Evolutionary conservation across 192 early-diverging fungal species (phyloP).

Genomic region (Rhizophagus clarus): DNA sequence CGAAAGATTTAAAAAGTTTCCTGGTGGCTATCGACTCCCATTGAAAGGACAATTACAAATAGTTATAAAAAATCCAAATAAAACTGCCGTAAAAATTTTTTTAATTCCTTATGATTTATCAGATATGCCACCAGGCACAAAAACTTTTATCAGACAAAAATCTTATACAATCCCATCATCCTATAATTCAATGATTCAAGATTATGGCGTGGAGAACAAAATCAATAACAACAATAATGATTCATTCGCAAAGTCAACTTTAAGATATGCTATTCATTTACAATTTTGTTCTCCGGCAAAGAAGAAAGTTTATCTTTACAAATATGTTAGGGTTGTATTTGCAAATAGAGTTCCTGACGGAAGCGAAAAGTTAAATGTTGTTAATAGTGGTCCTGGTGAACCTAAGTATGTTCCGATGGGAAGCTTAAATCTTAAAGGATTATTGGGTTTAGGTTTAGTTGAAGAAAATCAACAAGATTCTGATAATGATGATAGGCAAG

Average conservation of each 20-base stretch:
- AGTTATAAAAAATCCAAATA: conserved; percentile 78
- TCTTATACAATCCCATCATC: conserved; percentile 54
- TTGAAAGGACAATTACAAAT: conserved; percentile 76
- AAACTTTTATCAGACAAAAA: conserved; percentile 83
- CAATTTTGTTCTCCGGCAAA: conserved; percentile 64
- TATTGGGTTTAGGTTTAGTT: neutral
- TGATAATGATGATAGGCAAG: too few relatives aligned
- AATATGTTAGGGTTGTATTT: conserved; percentile 75
- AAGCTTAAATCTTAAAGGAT: neutral
- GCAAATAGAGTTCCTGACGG: conserved; percentile 62
- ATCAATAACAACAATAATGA: conserved; percentile 24
- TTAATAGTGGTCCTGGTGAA: conserved; percentile 60
- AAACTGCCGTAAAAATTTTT: conserved; percentile 79
- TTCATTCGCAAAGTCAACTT: conserved; percentile 41
- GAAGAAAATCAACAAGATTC: too few relatives aligned
- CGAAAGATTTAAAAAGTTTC: conserved; percentile 41
- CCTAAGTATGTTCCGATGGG: conserved; percentile 10
- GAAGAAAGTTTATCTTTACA: conserved; percentile 63
- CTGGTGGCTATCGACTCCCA: conserved; percentile 69
- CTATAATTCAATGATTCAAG: too few relatives aligned
- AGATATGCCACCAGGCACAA: conserved; percentile 70
- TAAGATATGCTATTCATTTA: conserved; percentile 76
- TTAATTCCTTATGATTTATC: conserved; percentile 78
- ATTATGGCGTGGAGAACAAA: conserved; percentile 15
- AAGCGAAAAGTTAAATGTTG: conserved; percentile 64